Conservation (phyloP, 306 rosid species). For the Coriaria nepalensis region DNA sequence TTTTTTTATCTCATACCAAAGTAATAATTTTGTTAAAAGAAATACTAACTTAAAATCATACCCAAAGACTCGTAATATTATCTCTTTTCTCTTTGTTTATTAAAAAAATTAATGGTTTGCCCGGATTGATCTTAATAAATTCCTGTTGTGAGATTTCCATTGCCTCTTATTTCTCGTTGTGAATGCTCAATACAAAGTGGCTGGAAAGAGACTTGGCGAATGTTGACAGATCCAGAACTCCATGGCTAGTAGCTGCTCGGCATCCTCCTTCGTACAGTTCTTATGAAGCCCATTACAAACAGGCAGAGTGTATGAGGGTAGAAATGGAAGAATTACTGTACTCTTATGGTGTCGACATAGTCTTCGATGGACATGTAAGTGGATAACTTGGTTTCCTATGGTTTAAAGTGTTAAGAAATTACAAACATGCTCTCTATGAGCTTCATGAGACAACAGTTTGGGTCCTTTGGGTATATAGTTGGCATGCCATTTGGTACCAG, state of each 20-base stretch:
- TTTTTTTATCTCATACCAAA: no score
- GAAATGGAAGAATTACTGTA: conserved; percentile 60
- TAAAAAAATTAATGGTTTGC: no score
- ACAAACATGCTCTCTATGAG: no score
- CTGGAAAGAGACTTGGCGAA: conserved; percentile 62
- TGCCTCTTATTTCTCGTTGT: conserved; percentile 4
- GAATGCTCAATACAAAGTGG: conserved; percentile 65
- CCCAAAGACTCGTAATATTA: no score
- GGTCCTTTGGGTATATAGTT: no score
- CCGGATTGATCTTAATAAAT: no score
- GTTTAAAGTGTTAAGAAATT: no score
- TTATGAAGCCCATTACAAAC: conserved; percentile 60
- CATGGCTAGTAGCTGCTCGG: conserved; percentile 81
- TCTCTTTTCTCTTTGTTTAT: neutral
- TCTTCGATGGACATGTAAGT: conserved; percentile 81
- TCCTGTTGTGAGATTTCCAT: neutral
- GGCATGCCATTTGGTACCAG: no score
- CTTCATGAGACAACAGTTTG: no score
- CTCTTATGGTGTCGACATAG: conserved; percentile 58
- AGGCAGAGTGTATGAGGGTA: conserved; percentile 77
- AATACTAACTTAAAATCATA: no score
- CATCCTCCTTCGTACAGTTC: conserved; percentile 86
- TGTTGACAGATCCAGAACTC: conserved; percentile 58
- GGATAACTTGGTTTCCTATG: neutral
- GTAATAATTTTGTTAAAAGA: no score